Base-by-base conservation (phyloP, 805 yeast genomes). In the Spathaspora gorwiae region DNA sequence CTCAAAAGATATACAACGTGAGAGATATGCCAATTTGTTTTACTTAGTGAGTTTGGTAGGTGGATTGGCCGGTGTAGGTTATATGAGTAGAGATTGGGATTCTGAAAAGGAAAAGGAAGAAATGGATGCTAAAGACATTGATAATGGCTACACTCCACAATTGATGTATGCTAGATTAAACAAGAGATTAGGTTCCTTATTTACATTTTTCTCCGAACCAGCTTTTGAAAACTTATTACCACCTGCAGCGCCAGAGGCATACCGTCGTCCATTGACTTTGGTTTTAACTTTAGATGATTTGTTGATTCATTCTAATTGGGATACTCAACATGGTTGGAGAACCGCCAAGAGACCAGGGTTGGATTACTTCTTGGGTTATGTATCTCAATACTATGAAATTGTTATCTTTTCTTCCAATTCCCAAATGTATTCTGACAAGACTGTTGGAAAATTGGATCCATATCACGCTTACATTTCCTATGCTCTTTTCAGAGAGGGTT, bases 301-400 rank as follows among this genome's bases (percentile, higher is more conserved):
- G 48, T 76, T 94, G 60, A 80, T 92, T 46, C 97, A 94, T 64
- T 83, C 95, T 35, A 87, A 85, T 51, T 94, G 99, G 99, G 79
- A 87, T 46, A 80, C 88, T 54, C 81, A 87, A 65, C 76, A 81
- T 61, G 99, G 99, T 44, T 94, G 99, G 99, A 84, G 94, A 71
- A 92, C 97, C 12, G 98, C 96, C 29, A 94, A 94, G 75, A 88
- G 99, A 73, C 98, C 99, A 31, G 99, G 99, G 51, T 83, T 89
- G 49, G 99, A 95, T 66, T 94, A 94, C 73, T 94, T 94, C 70
- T 72, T 94, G 62, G 96, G 95, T 27, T 94, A 94, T 68, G 73
- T 94, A 56, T 87, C 97, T 7, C 96, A 88, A 70, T 92, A 90
- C 73, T 94, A 92, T 68, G 99, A 94, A 72, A 84, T 94, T 62